These are phyloP conservation scores for Posidonia oceanica DNA, from an alignment of 116 monocot genomes.

Conservation along the genomic window DNA sequence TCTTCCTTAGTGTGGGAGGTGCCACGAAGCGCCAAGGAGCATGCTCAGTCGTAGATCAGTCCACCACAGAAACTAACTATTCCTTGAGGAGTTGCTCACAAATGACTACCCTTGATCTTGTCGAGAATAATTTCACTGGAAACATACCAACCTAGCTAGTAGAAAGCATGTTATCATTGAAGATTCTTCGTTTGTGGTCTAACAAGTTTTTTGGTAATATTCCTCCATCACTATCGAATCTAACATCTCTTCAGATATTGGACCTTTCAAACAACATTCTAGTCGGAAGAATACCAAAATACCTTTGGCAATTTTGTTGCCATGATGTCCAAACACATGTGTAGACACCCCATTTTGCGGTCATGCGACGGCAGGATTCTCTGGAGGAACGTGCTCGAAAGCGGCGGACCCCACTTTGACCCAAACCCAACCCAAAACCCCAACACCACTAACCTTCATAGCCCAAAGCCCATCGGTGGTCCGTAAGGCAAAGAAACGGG, in stretches of 20 bases:
- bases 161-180: constrained; percentile 1
- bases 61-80: too few species aligned
- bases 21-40: too few species aligned
- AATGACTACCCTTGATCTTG: constrained; percentile 22
- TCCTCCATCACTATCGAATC: constrained; percentile 12
- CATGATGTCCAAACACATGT: not conserved
- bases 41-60: too few species aligned
- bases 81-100: constrained; percentile 6
- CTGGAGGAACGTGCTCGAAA: too few species aligned
- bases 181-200: constrained; percentile 15
- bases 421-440: too few species aligned
- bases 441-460: too few species aligned
- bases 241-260: constrained; percentile 13
- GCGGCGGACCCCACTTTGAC: too few species aligned
- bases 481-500: too few species aligned
- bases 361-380: too few species aligned
- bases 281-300: constrained; percentile 12
- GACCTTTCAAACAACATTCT: constrained; percentile 26
- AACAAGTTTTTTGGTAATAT: constrained; percentile 17
- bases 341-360: too few species aligned
- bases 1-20: too few species aligned
- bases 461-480: too few species aligned
- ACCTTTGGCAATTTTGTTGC: constrained; percentile 4
- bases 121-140: constrained; percentile 16
- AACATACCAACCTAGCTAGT: constrained; percentile 22